A percentile compares a stretch with the other conserved stretches of the same genome.
phyloP scores from a whole-genome alignment of 2,329 filamentous ascomycete species.

The Alternaria hordeiaustralica region DNA sequence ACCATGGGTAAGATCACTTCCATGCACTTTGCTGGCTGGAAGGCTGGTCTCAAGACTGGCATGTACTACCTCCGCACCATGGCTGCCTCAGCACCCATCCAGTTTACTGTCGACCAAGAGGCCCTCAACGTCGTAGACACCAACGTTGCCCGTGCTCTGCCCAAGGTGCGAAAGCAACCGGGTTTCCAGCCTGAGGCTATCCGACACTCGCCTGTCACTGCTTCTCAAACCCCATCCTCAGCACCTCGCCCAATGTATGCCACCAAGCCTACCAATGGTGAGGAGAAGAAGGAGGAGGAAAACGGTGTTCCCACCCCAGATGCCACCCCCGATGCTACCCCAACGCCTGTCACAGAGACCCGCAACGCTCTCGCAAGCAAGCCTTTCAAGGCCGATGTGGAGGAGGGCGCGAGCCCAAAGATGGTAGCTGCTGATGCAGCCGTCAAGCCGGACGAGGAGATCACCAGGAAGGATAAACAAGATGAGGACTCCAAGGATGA shows the following conservation, averaged over 20 bases:
- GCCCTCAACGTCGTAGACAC: constrained; percentile 87
- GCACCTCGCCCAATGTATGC: constrained; percentile 73
- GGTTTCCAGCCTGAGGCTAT: constrained; percentile 26
- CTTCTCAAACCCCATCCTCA: constrained; percentile 61
- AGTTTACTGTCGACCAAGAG: constrained; percentile 99
- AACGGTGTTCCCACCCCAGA: constrained; percentile 74
- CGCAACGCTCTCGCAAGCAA: constrained; percentile 65
- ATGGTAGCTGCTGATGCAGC: constrained; percentile 74
- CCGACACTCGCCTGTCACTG: constrained; percentile 25
- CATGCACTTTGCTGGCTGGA: constrained; percentile 99
- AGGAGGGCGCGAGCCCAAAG: constrained; percentile 81
- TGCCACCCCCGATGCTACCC: constrained; percentile 56
- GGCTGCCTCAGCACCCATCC: constrained; percentile 94
- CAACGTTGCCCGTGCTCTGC: constrained; percentile 70
- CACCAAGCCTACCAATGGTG: constrained; percentile 59
- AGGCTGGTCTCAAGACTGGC: constrained; percentile 97
- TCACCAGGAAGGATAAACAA: constrained; percentile 66
- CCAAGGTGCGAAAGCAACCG: constrained; percentile 69
- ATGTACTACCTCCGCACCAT: constrained; percentile 99
- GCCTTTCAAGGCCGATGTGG: constrained; percentile 76
- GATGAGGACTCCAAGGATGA: constrained; percentile 76
- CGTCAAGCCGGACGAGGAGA: constrained; percentile 67
- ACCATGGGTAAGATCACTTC: constrained; percentile 99
- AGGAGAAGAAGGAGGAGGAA: constrained; percentile 27
- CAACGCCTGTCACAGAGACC: constrained; percentile 61